phyloP scores from a whole-genome alignment of 768 basidiomycete genomes.

The Psilocybe sp. region DNA sequence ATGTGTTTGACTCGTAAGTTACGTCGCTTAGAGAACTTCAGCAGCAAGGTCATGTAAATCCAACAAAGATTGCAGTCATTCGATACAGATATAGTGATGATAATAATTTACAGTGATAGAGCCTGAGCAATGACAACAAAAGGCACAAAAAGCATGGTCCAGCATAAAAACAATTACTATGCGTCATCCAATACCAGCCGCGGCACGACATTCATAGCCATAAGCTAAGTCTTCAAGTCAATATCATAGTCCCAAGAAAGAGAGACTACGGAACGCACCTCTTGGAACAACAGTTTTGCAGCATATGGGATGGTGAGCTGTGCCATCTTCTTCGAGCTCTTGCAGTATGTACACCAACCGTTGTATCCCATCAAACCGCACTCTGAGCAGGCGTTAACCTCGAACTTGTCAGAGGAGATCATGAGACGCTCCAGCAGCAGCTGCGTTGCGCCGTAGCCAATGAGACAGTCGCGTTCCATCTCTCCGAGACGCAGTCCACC shows the following conservation, averaged over 20 bases:
- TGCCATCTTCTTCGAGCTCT: slow-evolving; percentile 94
- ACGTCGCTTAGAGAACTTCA: no score
- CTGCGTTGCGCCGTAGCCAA: slow-evolving; percentile 98
- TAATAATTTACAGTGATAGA: slow-evolving; percentile 2
- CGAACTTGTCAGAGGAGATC: slow-evolving; percentile 98
- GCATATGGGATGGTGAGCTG: slow-evolving; percentile 96
- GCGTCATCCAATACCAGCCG: slow-evolving; percentile 86
- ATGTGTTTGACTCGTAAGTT: no score
- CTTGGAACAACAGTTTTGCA: slow-evolving; percentile 89
- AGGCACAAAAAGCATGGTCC: background rate
- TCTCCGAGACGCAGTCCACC: slow-evolving; percentile 96
- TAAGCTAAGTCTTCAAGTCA: slow-evolving; percentile 74
- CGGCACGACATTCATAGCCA: slow-evolving; percentile 97
- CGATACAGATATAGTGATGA: background rate
- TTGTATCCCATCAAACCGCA: slow-evolving; percentile 95
- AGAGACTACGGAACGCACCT: slow-evolving; percentile 44
- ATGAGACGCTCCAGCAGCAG: slow-evolving; percentile 94
- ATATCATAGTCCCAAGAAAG: background rate
- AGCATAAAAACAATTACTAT: slow-evolving; percentile 16
- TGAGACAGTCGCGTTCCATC: slow-evolving; percentile 99
- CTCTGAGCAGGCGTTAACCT: slow-evolving; percentile 91
- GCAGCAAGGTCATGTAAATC: no score
- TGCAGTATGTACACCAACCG: slow-evolving; percentile 98
- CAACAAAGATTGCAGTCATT: background rate
- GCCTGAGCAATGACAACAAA: background rate